Base-by-base conservation (phyloP, 1,284 basidiomycete species). In the Ustilago xerochloae region DNA sequence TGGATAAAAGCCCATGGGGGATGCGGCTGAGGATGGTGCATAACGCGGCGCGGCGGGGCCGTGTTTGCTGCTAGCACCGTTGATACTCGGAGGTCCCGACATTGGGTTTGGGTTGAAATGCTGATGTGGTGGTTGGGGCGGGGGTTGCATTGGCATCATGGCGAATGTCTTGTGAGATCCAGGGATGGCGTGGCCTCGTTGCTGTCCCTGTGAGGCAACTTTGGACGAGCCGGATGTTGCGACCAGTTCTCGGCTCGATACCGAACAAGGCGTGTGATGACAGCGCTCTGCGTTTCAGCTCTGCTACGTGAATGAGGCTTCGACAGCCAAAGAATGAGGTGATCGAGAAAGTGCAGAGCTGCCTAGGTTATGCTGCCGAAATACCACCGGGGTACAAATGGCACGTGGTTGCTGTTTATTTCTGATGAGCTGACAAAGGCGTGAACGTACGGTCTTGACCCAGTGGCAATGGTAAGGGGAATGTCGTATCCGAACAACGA, bases 81-180 rank as follows among this genome's bases (percentile, higher is more conserved):
- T 64, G 45, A 67, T 58, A 33, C 13, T 59, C 26, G 63, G 36
- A 36, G 60, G 46, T 3, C 35, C 56, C 7, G 43, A 48, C 53
- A 67, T 67, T 52, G 56, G 22, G 30, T 57, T 64, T 6, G 64
- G 45, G 36, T 53, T 64, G 53, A 58, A 73, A 29, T 74, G 59
- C 32, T 74, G 71, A 46, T 74, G 62, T 18, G 65, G 71, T 53
- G 63, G 69, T 15, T 72, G 63, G n/a, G 71, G 65, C 30, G 71
- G 61, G 24, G 65, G 50, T 47, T 74, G 71, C 62, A 68, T 68
- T 20, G 62, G 70, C 70, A 73, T 73, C 70, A 73, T 73, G 56
- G 49, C 61, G 60, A 43, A 53, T 30, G 43, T 33, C 24, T 24
- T 28, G 30, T 24, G 4, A 24, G 24, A 12, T 10, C 12, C 15